Conservation (phyloP, 1,284 basidiomycete genomes). For the Salmacisia buchloeana region DNA sequence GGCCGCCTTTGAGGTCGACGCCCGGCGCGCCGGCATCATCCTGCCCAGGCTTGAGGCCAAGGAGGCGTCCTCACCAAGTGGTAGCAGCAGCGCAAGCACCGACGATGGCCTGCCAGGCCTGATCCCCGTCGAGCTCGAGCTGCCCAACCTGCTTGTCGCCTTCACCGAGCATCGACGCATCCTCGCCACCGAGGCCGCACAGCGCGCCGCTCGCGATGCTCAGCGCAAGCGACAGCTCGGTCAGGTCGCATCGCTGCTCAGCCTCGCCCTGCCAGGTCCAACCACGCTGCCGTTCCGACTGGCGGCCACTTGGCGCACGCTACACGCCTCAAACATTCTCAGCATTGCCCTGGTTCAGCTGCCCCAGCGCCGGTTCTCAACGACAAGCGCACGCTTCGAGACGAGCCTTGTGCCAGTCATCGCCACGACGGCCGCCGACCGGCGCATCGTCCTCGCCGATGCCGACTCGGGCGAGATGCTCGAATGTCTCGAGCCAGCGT, state of each 20-base stretch:
- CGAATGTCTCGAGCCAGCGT: constrained; percentile 25
- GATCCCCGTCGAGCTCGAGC: background rate
- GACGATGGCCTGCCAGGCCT: background rate
- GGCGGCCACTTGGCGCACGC: constrained; percentile 17
- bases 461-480: constrained; percentile 30
- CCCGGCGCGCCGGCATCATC: background rate
- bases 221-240: background rate
- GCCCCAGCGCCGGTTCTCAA: constrained; percentile 23
- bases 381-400: constrained; percentile 9
- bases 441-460: constrained; percentile 33
- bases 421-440: constrained; percentile 34
- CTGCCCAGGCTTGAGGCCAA: background rate
- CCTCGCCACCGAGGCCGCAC: background rate
- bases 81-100: background rate
- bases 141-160: constrained; percentile 1
- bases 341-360: constrained; percentile 22
- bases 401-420: constrained; percentile 15
- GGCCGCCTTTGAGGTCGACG: background rate
- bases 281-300: constrained; percentile 18
- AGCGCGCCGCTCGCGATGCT: background rate
- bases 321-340: constrained; percentile 43
- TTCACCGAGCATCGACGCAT: background rate
- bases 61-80: background rate
- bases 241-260: constrained; percentile 16
- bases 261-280: constrained; percentile 18